Conservation (phyloP, 1,139 yeast species). For the Debaryomyces singareniensis region DNA sequence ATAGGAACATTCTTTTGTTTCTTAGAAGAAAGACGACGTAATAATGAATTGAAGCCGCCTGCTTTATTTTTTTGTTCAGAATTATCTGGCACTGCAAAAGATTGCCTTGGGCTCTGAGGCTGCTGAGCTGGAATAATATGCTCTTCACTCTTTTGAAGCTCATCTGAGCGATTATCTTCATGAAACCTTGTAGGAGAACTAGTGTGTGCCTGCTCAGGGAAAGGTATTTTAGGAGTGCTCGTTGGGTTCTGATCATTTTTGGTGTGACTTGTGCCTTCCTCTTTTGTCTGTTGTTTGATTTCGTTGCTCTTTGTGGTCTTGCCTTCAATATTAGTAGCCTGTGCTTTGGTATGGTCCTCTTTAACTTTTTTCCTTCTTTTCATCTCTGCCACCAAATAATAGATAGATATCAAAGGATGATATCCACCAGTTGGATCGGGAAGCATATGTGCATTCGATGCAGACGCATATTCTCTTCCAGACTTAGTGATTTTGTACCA, state of each 20-base stretch:
- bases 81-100: slow-evolving; percentile 18
- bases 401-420: slow-evolving; percentile 84
- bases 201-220: slow-evolving; percentile 71
- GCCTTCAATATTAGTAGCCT: not conserved
- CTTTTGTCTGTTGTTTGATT: not conserved
- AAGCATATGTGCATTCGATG: slow-evolving; percentile 32
- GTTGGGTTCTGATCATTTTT: slow-evolving; percentile 9
- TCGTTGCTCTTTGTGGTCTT: not conserved
- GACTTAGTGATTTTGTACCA: slow-evolving; percentile 51
- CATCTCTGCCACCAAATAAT: slow-evolving; percentile 83
- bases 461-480: slow-evolving; percentile 38
- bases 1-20: slow-evolving; percentile 14
- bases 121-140: slow-evolving; percentile 23
- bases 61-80: slow-evolving; percentile 25
- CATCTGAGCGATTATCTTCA: slow-evolving; percentile 12
- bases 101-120: slow-evolving; percentile 23
- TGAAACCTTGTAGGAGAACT: slow-evolving; percentile 11
- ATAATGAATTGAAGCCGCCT: slow-evolving; percentile 29
- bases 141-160: slow-evolving; percentile 8
- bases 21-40: slow-evolving; percentile 35
- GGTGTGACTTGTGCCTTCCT: slow-evolving; percentile 3
- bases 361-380: slow-evolving; percentile 60
- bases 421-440: slow-evolving; percentile 86
- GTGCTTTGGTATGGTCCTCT: slow-evolving; percentile 17
- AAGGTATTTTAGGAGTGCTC: slow-evolving; percentile 27